Evolutionary conservation across 768 basidiomycete species (phyloP).

Genomic region (Amanita brunnescens): DNA sequence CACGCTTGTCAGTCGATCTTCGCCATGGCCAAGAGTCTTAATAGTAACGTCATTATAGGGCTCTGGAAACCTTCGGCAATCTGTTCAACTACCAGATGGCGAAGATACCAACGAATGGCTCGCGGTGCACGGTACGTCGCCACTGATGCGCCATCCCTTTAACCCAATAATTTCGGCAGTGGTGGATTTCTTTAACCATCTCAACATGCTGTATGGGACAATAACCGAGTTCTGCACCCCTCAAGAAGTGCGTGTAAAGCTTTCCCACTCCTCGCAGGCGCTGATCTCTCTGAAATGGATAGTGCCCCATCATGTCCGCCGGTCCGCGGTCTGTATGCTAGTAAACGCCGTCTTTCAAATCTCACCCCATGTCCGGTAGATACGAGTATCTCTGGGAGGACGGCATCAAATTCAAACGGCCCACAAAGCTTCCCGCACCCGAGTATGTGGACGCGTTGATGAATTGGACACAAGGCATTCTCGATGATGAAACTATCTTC

Average conservation of each 20-base stretch:
- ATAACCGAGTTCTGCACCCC: conserved; percentile 97
- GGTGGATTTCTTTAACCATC: conserved; percentile 98
- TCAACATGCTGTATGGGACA: conserved; percentile 99
- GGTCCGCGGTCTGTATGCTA: conserved; percentile 65
- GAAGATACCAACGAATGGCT: conserved; percentile 99
- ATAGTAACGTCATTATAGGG: conserved; percentile 41
- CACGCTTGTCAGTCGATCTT: conserved; percentile 55
- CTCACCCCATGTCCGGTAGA: conserved; percentile 27
- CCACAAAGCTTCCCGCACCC: conserved; percentile 90
- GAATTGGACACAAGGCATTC: conserved; percentile 93
- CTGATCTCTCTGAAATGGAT: conserved; percentile 6
- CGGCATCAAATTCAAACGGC: conserved; percentile 76
- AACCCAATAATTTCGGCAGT: conserved; percentile 36
- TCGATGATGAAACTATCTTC: conserved; percentile 90
- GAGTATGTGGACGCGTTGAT: conserved; percentile 97
- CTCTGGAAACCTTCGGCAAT: conserved; percentile 88
- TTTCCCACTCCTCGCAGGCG: conserved; percentile 3
- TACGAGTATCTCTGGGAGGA: conserved; percentile 97
- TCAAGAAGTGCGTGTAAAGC: conserved; percentile 62
- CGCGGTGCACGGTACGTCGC: conserved; percentile 85
- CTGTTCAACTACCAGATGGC: conserved; percentile 92
- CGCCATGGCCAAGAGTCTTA: neutral
- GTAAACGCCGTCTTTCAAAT: neutral
- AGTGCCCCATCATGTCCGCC: conserved; percentile 97
- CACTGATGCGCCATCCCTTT: neutral